Evolutionary conservation across 2,329 filamentous ascomycete genomes (phyloP), one percentile per base, ranked within the genome.

Genomic region (Calycina herbarum): DNA sequence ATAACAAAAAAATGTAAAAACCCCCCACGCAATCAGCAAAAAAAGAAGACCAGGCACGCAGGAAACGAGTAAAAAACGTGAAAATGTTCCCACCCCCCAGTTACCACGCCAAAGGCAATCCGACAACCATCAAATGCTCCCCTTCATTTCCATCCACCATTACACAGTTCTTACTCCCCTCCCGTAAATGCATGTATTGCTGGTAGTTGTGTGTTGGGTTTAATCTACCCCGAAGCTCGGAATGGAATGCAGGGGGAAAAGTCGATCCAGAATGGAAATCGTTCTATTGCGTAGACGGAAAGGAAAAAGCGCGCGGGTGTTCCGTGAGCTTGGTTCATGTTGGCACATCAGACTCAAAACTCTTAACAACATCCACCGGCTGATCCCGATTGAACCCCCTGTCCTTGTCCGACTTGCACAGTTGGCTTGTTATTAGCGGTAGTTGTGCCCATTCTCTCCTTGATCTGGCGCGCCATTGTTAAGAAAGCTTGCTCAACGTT

Each of bases 401-500:
- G 93, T 77, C 95, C 95, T 78, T 93, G 91, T 67, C 93, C 92
- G 76, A 99, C 95, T 79, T 97, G 93, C 75, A 99, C 94, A 75
- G 92, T 96, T 71, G 94, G 94, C 86, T 98, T 99, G 88, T 98
- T 98, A 84, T 94, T 94, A 72, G 91, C 91, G 57, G 92, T 90
- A 70, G 94, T 95, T 74, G 93, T 97, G 76, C 95, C 95, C 94
- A 99, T 99, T 77, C 95, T 91, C 85, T 98, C 94, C 88, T 99
- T 99, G 84, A 99, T 99, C 82, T 99, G 95, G 80, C 95, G 91
- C 75, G 95, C 95, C 95, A 99, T 99, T 80, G 95, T 99, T 83
- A 99, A 83, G 90, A 99, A 99, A 77, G 95, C 94, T 83, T 99
- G 95, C 84, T 99, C 95, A 79, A 99, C 95, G 80, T 99, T 99